phyloP scores from a whole-genome alignment of 2,329 filamentous ascomycete genomes.

The Penicillium aurantiogriseum region DNA sequence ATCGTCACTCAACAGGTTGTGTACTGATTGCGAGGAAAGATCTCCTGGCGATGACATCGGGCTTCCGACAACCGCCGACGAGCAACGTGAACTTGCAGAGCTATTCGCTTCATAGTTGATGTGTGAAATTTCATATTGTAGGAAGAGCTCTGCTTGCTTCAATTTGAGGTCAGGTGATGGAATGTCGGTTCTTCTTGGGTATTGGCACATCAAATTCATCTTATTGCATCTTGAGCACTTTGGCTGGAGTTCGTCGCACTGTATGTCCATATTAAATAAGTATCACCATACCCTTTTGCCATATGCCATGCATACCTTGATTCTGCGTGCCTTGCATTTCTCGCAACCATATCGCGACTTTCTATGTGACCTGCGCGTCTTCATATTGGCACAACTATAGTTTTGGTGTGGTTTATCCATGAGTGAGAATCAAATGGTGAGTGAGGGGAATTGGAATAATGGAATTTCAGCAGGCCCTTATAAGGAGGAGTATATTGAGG shows the following conservation, averaged over 20 bases:
- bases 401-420: background rate
- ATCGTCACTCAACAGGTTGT: background rate
- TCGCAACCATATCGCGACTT: conserved; percentile 2
- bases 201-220: background rate
- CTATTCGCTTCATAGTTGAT: background rate
- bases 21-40: background rate
- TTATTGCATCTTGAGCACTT: conserved; percentile 4
- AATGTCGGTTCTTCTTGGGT: background rate
- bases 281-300: background rate
- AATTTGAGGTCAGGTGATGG: background rate
- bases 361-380: conserved; percentile 1
- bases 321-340: conserved; percentile 3
- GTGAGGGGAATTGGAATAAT: too few species aligned
- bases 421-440: background rate
- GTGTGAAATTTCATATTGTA: background rate
- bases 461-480: too few species aligned
- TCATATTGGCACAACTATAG: background rate
- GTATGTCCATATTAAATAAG: background rate
- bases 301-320: background rate
- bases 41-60: background rate
- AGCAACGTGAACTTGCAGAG: background rate
- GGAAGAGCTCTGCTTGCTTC: background rate
- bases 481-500: too few species aligned
- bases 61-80: background rate
- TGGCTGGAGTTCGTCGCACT: conserved; percentile 1